These are phyloP conservation scores for Hyaloscypha bicolor DNA, from an alignment of 495 filamentous ascomycete species.

Conservation along the genomic window DNA sequence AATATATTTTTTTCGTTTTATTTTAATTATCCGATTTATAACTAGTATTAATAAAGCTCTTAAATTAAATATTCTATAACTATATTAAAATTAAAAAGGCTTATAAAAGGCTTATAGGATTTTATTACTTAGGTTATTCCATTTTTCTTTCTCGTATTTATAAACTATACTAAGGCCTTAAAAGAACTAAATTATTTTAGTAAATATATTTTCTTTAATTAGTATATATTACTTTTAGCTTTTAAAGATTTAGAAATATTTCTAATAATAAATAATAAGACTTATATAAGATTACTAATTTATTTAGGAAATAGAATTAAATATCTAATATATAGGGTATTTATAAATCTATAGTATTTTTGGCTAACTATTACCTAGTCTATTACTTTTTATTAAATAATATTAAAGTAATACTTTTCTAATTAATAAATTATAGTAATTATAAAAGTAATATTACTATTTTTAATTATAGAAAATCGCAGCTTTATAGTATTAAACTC, in stretches of 20 bases:
- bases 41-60: neutral
- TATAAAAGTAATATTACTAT: too few species aligned
- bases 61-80: neutral
- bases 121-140: too few species aligned
- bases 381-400: slow-evolving; percentile 14
- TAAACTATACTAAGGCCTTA: slow-evolving; percentile 19
- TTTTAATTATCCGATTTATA: too few species aligned
- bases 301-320: neutral
- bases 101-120: too few species aligned
- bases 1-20: too few species aligned
- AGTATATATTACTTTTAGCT: neutral
- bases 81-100: slow-evolving; percentile 10
- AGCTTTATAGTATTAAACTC: too few species aligned
- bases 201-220: too few species aligned
- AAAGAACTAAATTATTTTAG: slow-evolving; percentile 11
- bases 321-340: too few species aligned
- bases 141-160: slow-evolving; percentile 10
- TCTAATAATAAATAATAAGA: slow-evolving; percentile 23
- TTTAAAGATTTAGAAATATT: slow-evolving; percentile 20
- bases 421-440: too few species aligned
- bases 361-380: neutral
- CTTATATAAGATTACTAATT: slow-evolving; percentile 18
- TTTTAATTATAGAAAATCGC: too few species aligned
- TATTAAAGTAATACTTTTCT: too few species aligned
- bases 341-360: neutral